Percentiles rank a stretch among this genome's conserved stretches.
These are phyloP conservation scores for Coprinopsis marcescibilis DNA, from an alignment of 768 basidiomycete species.

Conservation along the genomic window DNA sequence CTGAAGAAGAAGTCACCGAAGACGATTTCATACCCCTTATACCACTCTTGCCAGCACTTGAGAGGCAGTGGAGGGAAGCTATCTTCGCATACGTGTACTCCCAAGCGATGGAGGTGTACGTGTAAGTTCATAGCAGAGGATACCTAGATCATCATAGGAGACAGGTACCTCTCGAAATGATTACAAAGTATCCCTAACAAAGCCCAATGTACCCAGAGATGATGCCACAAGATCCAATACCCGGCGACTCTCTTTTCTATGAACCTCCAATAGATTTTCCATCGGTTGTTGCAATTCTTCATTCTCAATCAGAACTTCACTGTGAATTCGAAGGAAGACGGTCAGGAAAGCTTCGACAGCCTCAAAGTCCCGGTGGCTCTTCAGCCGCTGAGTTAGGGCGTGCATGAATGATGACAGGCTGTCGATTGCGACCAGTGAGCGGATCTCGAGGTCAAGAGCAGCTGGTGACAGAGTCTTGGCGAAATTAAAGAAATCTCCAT, in stretches of 20 bases:
- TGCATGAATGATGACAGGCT: constrained; percentile 64
- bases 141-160: not conserved
- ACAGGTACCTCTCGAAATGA: not conserved
- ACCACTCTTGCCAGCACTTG: not conserved
- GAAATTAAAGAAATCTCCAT: constrained; percentile 78
- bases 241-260: constrained; percentile 71
- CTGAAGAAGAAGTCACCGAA: not conserved
- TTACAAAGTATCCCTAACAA: constrained; percentile 65
- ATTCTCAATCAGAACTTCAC: constrained; percentile 72
- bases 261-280: constrained; percentile 54
- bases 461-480: constrained; percentile 86
- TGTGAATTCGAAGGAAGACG: constrained; percentile 81
- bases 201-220: constrained; percentile 69
- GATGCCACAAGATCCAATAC: constrained; percentile 70
- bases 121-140: not conserved
- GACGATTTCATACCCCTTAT: not conserved
- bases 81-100: no score
- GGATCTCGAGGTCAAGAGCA: constrained; percentile 85
- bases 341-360: constrained; percentile 85
- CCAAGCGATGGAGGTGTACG: not conserved
- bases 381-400: constrained; percentile 67
- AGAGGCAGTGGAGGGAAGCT: not conserved
- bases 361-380: constrained; percentile 87
- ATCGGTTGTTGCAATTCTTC: constrained; percentile 55
- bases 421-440: constrained; percentile 63